Percentiles rank a stretch among this genome's conserved stretches.
Evolutionary conservation across 1,139 yeast species (phyloP).

Genomic region (Blastobotrys ciferrii): DNA sequence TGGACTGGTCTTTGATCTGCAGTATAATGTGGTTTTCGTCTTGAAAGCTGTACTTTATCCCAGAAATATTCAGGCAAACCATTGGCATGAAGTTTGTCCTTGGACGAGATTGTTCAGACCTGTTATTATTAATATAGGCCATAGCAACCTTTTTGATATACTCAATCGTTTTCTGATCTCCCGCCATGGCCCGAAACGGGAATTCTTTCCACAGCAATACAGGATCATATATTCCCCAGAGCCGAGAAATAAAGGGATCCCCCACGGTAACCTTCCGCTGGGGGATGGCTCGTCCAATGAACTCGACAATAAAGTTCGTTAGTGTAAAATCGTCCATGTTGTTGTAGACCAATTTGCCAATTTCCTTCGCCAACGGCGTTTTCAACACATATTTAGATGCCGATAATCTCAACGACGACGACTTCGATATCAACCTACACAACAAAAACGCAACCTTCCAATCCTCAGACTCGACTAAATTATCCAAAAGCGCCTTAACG

Average conservation of each 20-base stretch:
- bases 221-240: constrained; percentile 2
- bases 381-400: constrained; percentile 5
- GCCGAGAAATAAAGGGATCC: background rate
- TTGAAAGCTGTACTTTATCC: background rate
- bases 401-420: background rate
- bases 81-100: background rate
- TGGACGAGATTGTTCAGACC: too few relatives aligned
- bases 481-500: background rate
- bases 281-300: background rate
- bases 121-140: too few relatives aligned
- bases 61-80: background rate
- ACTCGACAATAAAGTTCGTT: background rate
- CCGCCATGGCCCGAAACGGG: background rate
- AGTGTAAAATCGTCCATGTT: constrained; percentile 2
- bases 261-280: constrained; percentile 3
- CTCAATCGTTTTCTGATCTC: background rate
- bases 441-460: constrained; percentile 8
- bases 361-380: background rate
- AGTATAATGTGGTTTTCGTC: background rate
- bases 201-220: background rate
- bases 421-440: background rate
- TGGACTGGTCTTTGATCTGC: background rate
- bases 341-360: constrained; percentile 2
- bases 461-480: background rate
- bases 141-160: background rate